Base-by-base conservation (phyloP, 257 asterid genomes). In the Nicotiana noctiflora region DNA sequence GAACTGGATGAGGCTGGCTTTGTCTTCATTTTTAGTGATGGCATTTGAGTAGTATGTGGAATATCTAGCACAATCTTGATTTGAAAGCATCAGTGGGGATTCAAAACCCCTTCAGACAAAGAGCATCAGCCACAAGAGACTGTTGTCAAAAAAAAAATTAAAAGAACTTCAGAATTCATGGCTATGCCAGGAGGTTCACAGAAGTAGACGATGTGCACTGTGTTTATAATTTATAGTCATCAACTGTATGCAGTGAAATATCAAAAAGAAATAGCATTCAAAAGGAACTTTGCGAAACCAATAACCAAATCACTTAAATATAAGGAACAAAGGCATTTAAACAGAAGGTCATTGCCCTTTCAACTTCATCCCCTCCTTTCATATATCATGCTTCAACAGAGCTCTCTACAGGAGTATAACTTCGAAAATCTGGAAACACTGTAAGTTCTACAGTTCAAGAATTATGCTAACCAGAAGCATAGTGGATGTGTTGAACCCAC, bases 1-100 rank as follows among this genome's bases (percentile, higher is more conserved):
- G 84, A 60, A 88, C 91, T 88, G 81, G 88, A 90, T 27, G 86
- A 56, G 79, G 87, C 81, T 76, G 92, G 86, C 86, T 89, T 91
- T 84, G 93, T 85, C 87, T 93, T 95, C 98, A 95, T 92, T 85
- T 84, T 93, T 81, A 95, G 76, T 59, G 96, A 93, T 92, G 98
- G 97, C 98, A 95, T 95, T 90, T 90, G 91, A 88, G 82, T 88
- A 80, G 87, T 78, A 82, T 53, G 37, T 76, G 72, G 61, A 82
- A 80, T 75, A 83, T 66, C 66, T 84, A 84, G 82, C 83, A 61
- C 87, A 56, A 83, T 90, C 79, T 81, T 57, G 90, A 85, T 59
- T 55, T 70, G 59, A 70, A 80, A 85, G 84, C 90, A 88, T 89
- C 83, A 56, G 87, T 56, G 10, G 79, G 84, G 78, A 87, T 84